phyloP scores from a whole-genome alignment of 2,329 filamentous ascomycete species.

The Cercospora sojina region DNA sequence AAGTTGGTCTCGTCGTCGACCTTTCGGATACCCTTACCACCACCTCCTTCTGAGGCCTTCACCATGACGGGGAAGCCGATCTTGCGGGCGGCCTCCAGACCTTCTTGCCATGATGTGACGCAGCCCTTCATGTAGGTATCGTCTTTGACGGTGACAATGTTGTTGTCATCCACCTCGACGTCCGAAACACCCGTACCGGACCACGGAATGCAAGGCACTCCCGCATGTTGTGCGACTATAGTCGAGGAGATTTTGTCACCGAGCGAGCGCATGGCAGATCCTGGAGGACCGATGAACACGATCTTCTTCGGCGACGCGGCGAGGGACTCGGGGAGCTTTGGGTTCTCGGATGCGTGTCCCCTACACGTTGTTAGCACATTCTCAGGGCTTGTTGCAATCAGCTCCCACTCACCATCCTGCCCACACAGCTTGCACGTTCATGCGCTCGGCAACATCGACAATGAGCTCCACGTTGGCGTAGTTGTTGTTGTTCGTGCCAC shows the following conservation, averaged over 20 bases:
- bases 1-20: constrained; percentile 84
- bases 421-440: constrained; percentile 98
- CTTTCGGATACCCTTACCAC: constrained; percentile 98
- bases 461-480: constrained; percentile 99
- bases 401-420: constrained; percentile 77
- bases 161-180: constrained; percentile 74
- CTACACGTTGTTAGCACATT: constrained; percentile 46
- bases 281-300: constrained; percentile 96
- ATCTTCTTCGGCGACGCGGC: constrained; percentile 98
- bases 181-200: constrained; percentile 87
- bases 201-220: constrained; percentile 98
- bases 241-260: constrained; percentile 99
- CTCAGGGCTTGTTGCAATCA: neutral
- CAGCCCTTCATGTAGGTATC: constrained; percentile 86
- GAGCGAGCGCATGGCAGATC: constrained; percentile 96
- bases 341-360: constrained; percentile 98
- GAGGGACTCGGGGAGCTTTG: constrained; percentile 91
- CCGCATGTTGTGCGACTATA: constrained; percentile 95
- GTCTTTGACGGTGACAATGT: constrained; percentile 89
- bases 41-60: constrained; percentile 98
- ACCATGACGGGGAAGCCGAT: constrained; percentile 99
- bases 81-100: constrained; percentile 76
- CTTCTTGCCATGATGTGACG: constrained; percentile 85
- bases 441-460: constrained; percentile 96
- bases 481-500: constrained; percentile 99